These are phyloP conservation scores for Yarrowia alimentaria DNA, from an alignment of 805 yeast species.

Conservation along the genomic window DNA sequence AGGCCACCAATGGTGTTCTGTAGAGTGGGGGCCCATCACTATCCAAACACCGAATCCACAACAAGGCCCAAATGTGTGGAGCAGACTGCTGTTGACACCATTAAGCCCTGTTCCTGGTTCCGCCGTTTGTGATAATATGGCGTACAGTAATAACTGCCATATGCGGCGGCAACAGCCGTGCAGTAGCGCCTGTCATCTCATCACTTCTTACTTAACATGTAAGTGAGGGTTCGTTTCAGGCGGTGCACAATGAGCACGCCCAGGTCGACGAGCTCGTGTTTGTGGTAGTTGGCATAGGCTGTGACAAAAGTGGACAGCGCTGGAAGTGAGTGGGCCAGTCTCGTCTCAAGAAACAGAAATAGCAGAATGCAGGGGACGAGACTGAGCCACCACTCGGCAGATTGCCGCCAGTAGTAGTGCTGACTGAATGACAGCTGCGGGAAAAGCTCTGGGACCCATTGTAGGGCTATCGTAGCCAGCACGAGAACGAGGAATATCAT, in stretches of 20 bases:
- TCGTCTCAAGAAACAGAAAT: neutral
- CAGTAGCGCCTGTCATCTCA: no score
- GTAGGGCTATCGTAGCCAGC: neutral
- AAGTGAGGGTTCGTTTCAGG: neutral
- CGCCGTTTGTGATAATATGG: no score
- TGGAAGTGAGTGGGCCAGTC: conserved; percentile 13
- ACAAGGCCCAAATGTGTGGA: no score
- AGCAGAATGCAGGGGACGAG: neutral
- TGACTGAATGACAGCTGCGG: conserved; percentile 1
- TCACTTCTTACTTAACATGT: neutral
- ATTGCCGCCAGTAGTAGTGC: neutral
- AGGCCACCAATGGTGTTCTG: no score
- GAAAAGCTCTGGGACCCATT: conserved; percentile 12
- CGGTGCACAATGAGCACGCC: neutral
- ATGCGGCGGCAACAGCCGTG: no score
- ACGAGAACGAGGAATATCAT: neutral
- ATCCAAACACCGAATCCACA: no score
- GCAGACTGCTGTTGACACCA: no score
- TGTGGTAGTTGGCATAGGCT: conserved; percentile 16
- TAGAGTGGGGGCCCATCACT: no score
- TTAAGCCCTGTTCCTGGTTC: no score
- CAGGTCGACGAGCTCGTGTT: conserved; percentile 2
- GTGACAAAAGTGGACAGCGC: neutral
- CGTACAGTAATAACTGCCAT: no score
- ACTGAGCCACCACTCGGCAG: conserved; percentile 18